A percentile compares a stretch with the other conserved stretches of the same genome.
Evolutionary conservation across 169 alveolate genomes (phyloP).

Genomic region (Plasmodium vivax): DNA sequence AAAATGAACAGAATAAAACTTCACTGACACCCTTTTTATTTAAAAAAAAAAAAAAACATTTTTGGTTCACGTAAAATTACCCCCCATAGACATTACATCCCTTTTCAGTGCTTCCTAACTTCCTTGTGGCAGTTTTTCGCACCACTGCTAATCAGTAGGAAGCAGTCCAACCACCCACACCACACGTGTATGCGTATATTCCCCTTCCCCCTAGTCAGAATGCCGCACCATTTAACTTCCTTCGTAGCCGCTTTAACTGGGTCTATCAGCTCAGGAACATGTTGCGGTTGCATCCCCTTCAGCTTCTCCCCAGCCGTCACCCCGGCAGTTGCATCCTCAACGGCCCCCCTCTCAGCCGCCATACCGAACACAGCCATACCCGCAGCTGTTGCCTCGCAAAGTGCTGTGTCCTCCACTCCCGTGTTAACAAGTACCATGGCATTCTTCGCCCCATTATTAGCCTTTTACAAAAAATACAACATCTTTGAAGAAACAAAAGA

Average conservation of each 20-base stretch:
- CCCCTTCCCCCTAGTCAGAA: neutral
- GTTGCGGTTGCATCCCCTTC: slow-evolving; percentile 74
- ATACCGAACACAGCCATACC: slow-evolving; percentile 67
- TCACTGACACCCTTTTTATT: neutral
- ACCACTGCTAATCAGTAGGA: neutral
- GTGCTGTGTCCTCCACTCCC: slow-evolving; percentile 69
- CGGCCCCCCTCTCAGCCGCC: slow-evolving; percentile 68
- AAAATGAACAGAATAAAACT: neutral
- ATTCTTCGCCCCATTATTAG: slow-evolving; percentile 54
- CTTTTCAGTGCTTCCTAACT: neutral
- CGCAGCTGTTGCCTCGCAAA: slow-evolving; percentile 67
- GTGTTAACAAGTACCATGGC: slow-evolving; percentile 54
- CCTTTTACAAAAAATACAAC: slow-evolving; percentile 43
- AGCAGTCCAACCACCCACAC: neutral
- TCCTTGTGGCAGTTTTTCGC: neutral
- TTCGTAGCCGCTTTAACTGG: slow-evolving; percentile 72
- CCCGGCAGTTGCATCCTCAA: slow-evolving; percentile 60
- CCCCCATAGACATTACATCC: neutral
- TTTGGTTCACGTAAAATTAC: neutral
- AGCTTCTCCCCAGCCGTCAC: slow-evolving; percentile 53
- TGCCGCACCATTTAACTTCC: slow-evolving; percentile 74
- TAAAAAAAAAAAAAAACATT: neutral
- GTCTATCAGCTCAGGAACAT: slow-evolving; percentile 70
- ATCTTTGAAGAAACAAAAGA: slow-evolving; percentile 28
- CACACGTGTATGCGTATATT: neutral